Percentiles rank a stretch among this genome's conserved stretches.
These are phyloP conservation scores for Naganishia kalamii DNA, from an alignment of 768 basidiomycete genomes.

Conservation along the genomic window DNA sequence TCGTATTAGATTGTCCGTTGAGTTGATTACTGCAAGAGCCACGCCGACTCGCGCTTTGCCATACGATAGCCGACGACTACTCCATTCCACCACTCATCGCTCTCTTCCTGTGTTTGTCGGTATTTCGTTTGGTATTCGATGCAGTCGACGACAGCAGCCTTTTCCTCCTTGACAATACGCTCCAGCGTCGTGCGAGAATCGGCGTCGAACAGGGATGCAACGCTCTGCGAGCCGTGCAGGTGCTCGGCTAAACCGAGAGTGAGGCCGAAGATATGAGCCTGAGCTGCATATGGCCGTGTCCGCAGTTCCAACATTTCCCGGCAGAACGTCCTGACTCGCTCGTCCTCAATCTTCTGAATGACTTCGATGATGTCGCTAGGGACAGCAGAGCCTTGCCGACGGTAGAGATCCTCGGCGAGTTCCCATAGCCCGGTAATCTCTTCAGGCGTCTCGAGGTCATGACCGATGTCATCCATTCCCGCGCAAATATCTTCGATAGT, in stretches of 20 bases:
- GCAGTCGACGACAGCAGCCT: conserved; percentile 8
- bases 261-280: conserved; percentile 8
- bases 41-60: background rate
- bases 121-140: conserved; percentile 12
- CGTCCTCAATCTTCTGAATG: background rate
- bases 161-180: conserved; percentile 14
- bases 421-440: conserved; percentile 20
- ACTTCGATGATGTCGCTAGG: conserved; percentile 14
- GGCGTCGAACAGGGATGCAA: background rate
- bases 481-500: conserved; percentile 30
- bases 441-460: conserved; percentile 9
- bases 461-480: conserved; percentile 31
- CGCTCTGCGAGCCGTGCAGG: conserved; percentile 4
- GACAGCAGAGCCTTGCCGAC: background rate
- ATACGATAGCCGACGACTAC: conserved; percentile 8
- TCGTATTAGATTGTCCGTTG: background rate
- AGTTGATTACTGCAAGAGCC: background rate
- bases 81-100: conserved; percentile 7
- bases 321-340: conserved; percentile 8
- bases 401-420: conserved; percentile 6
- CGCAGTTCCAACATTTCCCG: conserved; percentile 14
- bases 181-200: background rate
- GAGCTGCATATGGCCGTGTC: conserved; percentile 14
- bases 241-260: conserved; percentile 15
- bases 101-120: conserved; percentile 1